A percentile compares a stretch with the other conserved stretches of the same genome.
phyloP scores from a whole-genome alignment of 768 basidiomycete genomes.

The Boletus insuetus region DNA sequence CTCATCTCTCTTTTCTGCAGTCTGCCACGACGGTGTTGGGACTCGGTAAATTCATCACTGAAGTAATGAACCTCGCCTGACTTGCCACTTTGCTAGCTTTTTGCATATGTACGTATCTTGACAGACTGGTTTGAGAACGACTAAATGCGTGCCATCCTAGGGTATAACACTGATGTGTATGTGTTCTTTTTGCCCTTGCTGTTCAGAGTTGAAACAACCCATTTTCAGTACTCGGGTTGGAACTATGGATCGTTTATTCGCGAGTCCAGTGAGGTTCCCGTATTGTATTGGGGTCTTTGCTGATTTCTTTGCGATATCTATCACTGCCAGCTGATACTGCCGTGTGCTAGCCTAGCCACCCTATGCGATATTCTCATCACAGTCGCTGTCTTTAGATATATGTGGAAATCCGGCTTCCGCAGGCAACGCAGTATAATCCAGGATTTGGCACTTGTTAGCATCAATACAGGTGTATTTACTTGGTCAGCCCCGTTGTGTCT shows the following conservation, averaged over 20 bases:
- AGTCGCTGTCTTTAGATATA: constrained; percentile 5
- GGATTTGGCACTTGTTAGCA: constrained; percentile 11
- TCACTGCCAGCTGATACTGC: constrained; percentile 1
- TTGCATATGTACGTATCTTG: constrained; percentile 8
- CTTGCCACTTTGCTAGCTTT: not conserved
- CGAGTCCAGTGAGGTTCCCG: constrained; percentile 1
- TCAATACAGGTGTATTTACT: constrained; percentile 11
- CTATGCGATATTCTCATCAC: constrained; percentile 6
- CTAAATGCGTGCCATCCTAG: not conserved
- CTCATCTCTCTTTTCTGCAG: constrained; percentile 2
- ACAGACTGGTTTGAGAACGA: not conserved
- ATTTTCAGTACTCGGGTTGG: not conserved
- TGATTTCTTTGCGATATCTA: not conserved
- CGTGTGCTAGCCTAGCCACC: not conserved
- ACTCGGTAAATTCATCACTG: not conserved
- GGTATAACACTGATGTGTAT: not conserved
- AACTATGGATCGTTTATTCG: not conserved
- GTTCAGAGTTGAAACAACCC: not conserved
- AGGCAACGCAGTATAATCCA: constrained; percentile 1
- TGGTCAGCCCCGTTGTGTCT: not conserved
- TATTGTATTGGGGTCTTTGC: not conserved
- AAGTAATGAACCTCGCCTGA: not conserved
- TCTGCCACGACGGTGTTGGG: not conserved
- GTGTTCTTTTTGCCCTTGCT: not conserved
- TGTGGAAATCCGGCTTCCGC: constrained; percentile 19